Evolutionary conservation across 2,329 filamentous ascomycete species (phyloP), one percentile per base, ranked within the genome.

Genomic region (Zasmidium angulare): DNA sequence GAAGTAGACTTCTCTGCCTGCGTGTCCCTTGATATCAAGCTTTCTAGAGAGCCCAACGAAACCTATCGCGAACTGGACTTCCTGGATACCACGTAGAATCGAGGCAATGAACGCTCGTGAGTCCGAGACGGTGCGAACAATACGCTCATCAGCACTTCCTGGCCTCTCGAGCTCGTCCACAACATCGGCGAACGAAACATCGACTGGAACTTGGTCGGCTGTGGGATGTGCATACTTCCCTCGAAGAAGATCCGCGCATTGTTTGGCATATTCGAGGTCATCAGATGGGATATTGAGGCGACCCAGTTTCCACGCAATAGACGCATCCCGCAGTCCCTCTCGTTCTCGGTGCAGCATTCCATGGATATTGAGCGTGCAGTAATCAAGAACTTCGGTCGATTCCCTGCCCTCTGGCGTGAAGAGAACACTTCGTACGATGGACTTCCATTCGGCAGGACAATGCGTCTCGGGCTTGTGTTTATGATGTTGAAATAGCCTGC

Each of bases 61-160:
- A 75, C 93, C 93, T 71, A 98, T 86, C 0, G 93, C 93, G 69
- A 99, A 91, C 74, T 99, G 95, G 12, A 99, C 89, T 74, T 99
- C 95, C 72, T 97, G 96, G 65, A 99, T 91, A 53, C 95, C 95
- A 48, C 91, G 86, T 52, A 99, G 79, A 46, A 97, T 88, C 0
- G 95, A 97, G 72, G 89, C 90, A 57, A 93, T 84, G 71, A 99
- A 95, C 63, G 96, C 92, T 69, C 93, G 93, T 0, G 92, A 96
- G 70, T 97, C 93, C 0, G 93, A 93, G 0, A 97, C 89, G 0
- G 90, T 89, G 72, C 90, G 89, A 57, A 93, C 87, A 58, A 96
- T 82, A 26, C 85, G 82, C 56, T 90, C 86, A 64, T 85, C 83
- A 62, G 76, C 82, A 66, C 79, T 89, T n/a, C 86, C 87, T 9